Evolutionary conservation across 371 early-diverging fungal species (phyloP).

Genomic region (Rhizopus delemar): DNA sequence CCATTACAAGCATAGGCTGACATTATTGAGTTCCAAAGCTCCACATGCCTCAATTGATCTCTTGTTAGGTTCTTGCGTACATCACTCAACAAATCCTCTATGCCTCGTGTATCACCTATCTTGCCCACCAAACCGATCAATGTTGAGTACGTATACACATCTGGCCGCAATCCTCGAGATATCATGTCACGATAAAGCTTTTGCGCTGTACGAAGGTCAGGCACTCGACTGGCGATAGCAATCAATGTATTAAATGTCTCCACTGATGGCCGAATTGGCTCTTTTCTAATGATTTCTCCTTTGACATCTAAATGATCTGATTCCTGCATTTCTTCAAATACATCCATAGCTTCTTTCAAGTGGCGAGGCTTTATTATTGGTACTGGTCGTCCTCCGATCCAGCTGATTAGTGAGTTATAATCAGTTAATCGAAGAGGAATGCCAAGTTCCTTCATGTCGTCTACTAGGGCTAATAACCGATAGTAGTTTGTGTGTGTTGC

Average conservation of each 20-base stretch:
- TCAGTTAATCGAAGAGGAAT: slow-evolving; percentile 32
- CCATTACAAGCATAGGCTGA: slow-evolving; percentile 34
- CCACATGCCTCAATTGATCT: slow-evolving; percentile 13
- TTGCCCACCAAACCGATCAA: slow-evolving; percentile 39
- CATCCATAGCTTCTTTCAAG: slow-evolving; percentile 37
- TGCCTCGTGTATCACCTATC: slow-evolving; percentile 39
- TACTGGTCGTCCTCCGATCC: slow-evolving; percentile 46
- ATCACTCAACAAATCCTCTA: slow-evolving; percentile 35
- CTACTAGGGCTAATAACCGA: slow-evolving; percentile 37
- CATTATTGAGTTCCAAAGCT: slow-evolving; percentile 45
- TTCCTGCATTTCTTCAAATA: slow-evolving; percentile 44
- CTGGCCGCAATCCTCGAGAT: slow-evolving; percentile 36
- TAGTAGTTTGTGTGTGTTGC: slow-evolving; percentile 40
- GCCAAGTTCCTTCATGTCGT: slow-evolving; percentile 40
- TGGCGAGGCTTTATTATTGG: slow-evolving; percentile 31
- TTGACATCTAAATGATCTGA: slow-evolving; percentile 2
- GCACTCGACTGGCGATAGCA: slow-evolving; percentile 39
- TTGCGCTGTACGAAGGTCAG: slow-evolving; percentile 47
- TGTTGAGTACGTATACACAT: slow-evolving; percentile 42
- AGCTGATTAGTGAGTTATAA: slow-evolving; percentile 45
- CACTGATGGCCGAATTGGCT: slow-evolving; percentile 25
- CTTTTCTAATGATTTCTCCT: slow-evolving; percentile 3
- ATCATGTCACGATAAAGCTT: slow-evolving; percentile 51
- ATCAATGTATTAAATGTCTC: slow-evolving; percentile 46
- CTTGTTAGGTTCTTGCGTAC: slow-evolving; percentile 17